Percentiles rank a stretch among this genome's conserved stretches.
Evolutionary conservation across 805 yeast genomes (phyloP).

Genomic region (Myxozyma nipponensis): DNA sequence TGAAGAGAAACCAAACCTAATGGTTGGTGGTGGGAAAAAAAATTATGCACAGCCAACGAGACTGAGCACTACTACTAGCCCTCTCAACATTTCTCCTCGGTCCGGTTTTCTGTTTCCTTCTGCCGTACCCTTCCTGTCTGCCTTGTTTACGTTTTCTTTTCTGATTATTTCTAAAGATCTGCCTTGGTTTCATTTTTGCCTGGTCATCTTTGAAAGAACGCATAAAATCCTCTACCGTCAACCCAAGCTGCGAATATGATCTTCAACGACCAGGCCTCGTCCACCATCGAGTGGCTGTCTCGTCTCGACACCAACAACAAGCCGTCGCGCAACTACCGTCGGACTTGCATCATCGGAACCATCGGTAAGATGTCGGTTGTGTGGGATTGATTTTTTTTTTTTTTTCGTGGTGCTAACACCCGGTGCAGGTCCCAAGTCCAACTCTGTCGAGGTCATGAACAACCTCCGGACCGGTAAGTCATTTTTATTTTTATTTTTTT

Average conservation of each 20-base stretch:
- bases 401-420: not conserved
- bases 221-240: not conserved
- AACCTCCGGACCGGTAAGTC: constrained; percentile 65
- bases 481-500: not conserved
- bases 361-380: constrained; percentile 48
- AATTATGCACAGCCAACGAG: no score
- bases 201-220: no score
- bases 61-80: no score
- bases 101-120: no score
- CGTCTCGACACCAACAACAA: constrained; percentile 66
- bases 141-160: no score
- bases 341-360: constrained; percentile 96
- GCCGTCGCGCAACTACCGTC: constrained; percentile 78
- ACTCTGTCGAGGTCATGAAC: constrained; percentile 77
- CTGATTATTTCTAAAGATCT: no score
- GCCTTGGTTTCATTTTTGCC: no score
- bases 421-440: constrained; percentile 77
- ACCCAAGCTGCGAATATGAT: constrained; percentile 13
- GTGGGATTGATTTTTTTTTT: no score
- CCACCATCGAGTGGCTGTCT: constrained; percentile 72
- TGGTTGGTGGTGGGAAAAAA: no score
- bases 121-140: no score
- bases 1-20: no score
- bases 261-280: constrained; percentile 26
- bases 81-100: no score